Percentiles rank a stretch among this genome's conserved stretches.
Evolutionary conservation across 768 basidiomycete species (phyloP).

Genomic region (Lactifluus piperatus): DNA sequence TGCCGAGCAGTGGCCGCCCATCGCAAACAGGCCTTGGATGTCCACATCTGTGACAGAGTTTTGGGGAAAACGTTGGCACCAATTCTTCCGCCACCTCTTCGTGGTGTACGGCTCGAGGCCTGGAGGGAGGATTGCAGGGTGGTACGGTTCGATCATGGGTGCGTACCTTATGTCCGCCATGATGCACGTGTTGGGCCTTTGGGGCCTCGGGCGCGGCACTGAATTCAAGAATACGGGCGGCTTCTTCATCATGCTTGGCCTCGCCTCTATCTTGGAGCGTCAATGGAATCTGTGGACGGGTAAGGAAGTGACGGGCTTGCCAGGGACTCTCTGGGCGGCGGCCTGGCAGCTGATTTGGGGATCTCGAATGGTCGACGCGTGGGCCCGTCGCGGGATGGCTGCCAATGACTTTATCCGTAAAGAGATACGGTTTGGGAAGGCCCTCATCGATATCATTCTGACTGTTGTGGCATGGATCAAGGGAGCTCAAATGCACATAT

Average conservation of each 20-base stretch:
- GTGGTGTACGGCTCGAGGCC: slow-evolving; percentile 28
- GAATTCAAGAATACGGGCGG: slow-evolving; percentile 37
- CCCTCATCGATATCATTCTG: neutral
- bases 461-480: neutral
- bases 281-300: slow-evolving; percentile 39
- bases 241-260: slow-evolving; percentile 52
- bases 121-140: slow-evolving; percentile 36
- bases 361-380: slow-evolving; percentile 13
- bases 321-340: slow-evolving; percentile 46
- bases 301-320: slow-evolving; percentile 36
- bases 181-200: slow-evolving; percentile 50
- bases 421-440: slow-evolving; percentile 10
- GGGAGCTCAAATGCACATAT: neutral
- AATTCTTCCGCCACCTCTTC: slow-evolving; percentile 29
- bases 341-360: slow-evolving; percentile 41
- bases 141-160: slow-evolving; percentile 43
- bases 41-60: slow-evolving; percentile 33
- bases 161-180: slow-evolving; percentile 52
- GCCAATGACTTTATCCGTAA: slow-evolving; percentile 8
- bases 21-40: slow-evolving; percentile 30
- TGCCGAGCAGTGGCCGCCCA: slow-evolving; percentile 30
- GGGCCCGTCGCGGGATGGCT: slow-evolving; percentile 15
- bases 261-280: slow-evolving; percentile 44
- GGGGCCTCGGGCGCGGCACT: slow-evolving; percentile 51
- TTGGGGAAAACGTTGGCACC: slow-evolving; percentile 36